Evolutionary conservation across 148 eudicot species (phyloP).

Genomic region (Chenopodium suecicum): DNA sequence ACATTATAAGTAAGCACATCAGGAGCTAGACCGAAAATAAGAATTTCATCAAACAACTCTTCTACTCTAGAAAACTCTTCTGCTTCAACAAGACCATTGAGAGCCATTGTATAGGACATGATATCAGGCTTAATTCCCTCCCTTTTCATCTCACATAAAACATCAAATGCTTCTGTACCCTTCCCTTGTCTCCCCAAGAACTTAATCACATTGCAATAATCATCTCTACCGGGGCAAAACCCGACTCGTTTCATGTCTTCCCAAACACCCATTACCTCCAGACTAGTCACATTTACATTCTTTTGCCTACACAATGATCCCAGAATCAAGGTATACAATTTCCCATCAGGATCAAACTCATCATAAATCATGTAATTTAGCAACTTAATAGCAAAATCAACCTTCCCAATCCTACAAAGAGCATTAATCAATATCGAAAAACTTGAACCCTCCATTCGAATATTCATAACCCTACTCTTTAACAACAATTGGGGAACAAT

Average conservation of each 20-base stretch:
- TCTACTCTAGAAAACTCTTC: slow-evolving; percentile 42
- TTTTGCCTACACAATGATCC: slow-evolving; percentile 38
- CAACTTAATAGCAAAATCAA: slow-evolving; percentile 44
- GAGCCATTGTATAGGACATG: slow-evolving; percentile 44
- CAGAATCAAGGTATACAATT: slow-evolving; percentile 41
- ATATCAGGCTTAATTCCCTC: slow-evolving; percentile 46
- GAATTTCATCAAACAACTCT: slow-evolving; percentile 60
- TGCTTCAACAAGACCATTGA: slow-evolving; percentile 39
- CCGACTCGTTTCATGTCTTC: slow-evolving; percentile 42
- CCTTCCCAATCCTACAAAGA: slow-evolving; percentile 52
- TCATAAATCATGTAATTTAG: slow-evolving; percentile 42
- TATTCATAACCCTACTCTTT: slow-evolving; percentile 44
- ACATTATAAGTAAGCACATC: slow-evolving; percentile 52
- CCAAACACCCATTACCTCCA: slow-evolving; percentile 36
- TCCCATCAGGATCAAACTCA: slow-evolving; percentile 37
- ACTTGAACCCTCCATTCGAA: slow-evolving; percentile 50
- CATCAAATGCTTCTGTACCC: slow-evolving; percentile 42
- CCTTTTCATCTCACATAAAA: slow-evolving; percentile 49
- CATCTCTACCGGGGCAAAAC: slow-evolving; percentile 38
- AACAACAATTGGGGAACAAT: slow-evolving; percentile 50
- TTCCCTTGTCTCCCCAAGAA: slow-evolving; percentile 42
- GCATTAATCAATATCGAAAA: slow-evolving; percentile 46
- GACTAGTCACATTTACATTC: slow-evolving; percentile 21
- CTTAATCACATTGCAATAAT: slow-evolving; percentile 52
- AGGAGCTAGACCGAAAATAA: slow-evolving; percentile 61